These are phyloP conservation scores for Stephania cephalantha DNA, from an alignment of 164 flowering plant genomes.

Conservation along the genomic window DNA sequence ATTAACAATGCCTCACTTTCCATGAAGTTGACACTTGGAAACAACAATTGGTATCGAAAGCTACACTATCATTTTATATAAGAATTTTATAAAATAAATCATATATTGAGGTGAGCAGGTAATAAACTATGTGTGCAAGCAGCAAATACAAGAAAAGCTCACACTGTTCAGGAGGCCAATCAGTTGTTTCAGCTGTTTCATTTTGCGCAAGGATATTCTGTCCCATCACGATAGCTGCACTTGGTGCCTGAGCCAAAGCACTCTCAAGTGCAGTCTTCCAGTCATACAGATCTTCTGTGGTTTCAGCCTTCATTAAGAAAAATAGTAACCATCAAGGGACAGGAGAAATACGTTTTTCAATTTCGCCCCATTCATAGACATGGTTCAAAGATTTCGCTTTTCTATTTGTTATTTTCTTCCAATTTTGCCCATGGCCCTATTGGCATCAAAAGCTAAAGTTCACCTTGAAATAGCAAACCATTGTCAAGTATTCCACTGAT, in stretches of 20 bases:
- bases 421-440: not conserved
- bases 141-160: constrained; percentile 21
- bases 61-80: constrained; percentile 1
- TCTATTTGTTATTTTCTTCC: not conserved
- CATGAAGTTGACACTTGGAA: not conserved
- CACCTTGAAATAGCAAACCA: not conserved
- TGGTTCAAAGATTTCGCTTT: not conserved
- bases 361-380: not conserved
- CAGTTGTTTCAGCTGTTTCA: constrained; percentile 51
- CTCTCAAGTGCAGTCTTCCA: constrained; percentile 92
- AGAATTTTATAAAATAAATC: not conserved
- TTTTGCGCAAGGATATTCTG: constrained; percentile 69
- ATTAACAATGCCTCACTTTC: not conserved
- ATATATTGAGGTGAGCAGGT: not conserved
- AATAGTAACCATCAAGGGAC: not conserved
- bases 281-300: constrained; percentile 74
- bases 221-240: constrained; percentile 55
- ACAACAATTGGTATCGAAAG: not conserved
- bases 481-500: not conserved
- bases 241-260: constrained; percentile 86
- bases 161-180: constrained; percentile 58
- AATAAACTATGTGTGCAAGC: constrained; percentile 10
- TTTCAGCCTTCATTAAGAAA: constrained; percentile 59
- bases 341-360: not conserved
- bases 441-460: not conserved